Base-by-base conservation (phyloP, 2,329 filamentous ascomycete genomes). In the Xylaria sp. region DNA sequence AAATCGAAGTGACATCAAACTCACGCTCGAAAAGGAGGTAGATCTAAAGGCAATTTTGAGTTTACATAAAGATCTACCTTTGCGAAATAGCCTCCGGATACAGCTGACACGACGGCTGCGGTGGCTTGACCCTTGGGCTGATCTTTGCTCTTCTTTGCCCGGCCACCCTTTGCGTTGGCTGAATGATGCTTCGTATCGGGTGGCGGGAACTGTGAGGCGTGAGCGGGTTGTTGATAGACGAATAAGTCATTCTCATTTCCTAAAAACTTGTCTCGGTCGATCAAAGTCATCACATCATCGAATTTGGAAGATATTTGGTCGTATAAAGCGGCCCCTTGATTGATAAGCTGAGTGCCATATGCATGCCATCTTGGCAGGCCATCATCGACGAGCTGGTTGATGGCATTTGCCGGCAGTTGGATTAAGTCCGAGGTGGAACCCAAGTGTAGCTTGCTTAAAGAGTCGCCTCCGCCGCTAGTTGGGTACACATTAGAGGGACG, bases 51-150 rank as follows among this genome's bases (percentile, higher is more conserved):
- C 4, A 96, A 79, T 60, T 85, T 87, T 2, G 92, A 91, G 74
- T 96, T 96, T 47, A 86, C 83, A 73, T 96, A 96, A 1, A 88
- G 78, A 71, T 92, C 89, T 14, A 92, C 90, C 74, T 95, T 96
- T 14, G 87, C 83, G 69, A 93, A 92, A 72, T 89, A 87, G 64
- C 83, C 86, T 8, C 82, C 82, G 11, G 82, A 80, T 2, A 79
- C 75, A 2, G 79, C 67, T 4, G 75, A 74, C 1, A 75, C 71
- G 4, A 76, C 72, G 15, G 71, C 65, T 2, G 74, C 73, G 12
- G 71, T 72, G 15, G 76, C 74, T 54, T 79, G 76, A 7, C 75
- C 76, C 49, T 80, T 78, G 5, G 73, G 65, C 55, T 75, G 61
- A 64, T 73, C 70, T 67, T 75, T 72, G 65, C 73, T 72, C 57